Conservation (phyloP, 2,329 filamentous ascomycete species). For the Penicillium sp. region DNA sequence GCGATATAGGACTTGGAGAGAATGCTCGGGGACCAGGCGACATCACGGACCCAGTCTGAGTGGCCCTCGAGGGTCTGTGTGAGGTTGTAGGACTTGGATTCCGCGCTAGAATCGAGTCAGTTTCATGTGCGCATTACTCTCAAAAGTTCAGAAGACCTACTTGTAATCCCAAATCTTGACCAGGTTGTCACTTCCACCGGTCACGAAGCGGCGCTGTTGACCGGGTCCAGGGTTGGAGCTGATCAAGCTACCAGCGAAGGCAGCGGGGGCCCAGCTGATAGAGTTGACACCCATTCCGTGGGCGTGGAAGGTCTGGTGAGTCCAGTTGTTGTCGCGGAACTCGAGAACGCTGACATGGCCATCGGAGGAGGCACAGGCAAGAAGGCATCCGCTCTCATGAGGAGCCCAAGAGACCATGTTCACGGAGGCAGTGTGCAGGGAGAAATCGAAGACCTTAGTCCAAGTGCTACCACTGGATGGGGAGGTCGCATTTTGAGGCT, state of each 20-base stretch:
- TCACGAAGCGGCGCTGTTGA: conserved; percentile 81
- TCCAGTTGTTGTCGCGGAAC: conserved; percentile 94
- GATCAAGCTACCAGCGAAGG: conserved; percentile 79
- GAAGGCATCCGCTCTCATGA: conserved; percentile 89
- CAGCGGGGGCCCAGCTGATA: conserved; percentile 90
- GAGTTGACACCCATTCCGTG: conserved; percentile 95
- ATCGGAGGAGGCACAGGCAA: conserved; percentile 92
- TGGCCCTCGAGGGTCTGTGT: conserved; percentile 71
- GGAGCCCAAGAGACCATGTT: conserved; percentile 98
- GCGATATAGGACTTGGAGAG: conserved; percentile 96
- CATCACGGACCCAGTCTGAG: conserved; percentile 95
- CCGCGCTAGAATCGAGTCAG: conserved; percentile 38
- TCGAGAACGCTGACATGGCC: conserved; percentile 92
- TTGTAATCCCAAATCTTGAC: conserved; percentile 93
- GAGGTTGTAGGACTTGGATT: conserved; percentile 55
- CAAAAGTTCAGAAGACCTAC: conserved; percentile 30
- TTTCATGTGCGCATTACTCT: not conserved
- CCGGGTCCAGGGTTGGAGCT: conserved; percentile 66
- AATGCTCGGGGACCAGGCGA: conserved; percentile 94
- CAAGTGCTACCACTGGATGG: conserved; percentile 58
- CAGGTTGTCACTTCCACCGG: conserved; percentile 88
- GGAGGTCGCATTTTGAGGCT: conserved; percentile 48
- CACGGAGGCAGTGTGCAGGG: conserved; percentile 90
- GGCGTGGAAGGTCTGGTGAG: conserved; percentile 84
- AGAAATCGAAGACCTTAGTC: conserved; percentile 90